Percentiles rank a stretch among this genome's conserved stretches.
Conservation (phyloP, 768 basidiomycete species). For the Harrya chromipes region DNA sequence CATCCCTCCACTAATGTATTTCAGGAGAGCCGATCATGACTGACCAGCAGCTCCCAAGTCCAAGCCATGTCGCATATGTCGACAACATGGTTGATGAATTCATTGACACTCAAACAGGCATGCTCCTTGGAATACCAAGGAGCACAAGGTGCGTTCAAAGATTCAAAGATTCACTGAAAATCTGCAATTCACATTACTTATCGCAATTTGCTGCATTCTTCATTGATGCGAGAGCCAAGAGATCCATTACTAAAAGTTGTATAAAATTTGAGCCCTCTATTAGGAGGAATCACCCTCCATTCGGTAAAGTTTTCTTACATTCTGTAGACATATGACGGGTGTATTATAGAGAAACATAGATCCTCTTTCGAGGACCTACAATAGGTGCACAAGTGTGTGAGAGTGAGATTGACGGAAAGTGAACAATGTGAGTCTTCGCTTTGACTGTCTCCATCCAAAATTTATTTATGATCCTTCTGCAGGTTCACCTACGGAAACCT, state of each 20-base stretch:
- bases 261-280: not conserved
- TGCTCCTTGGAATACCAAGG: constrained; percentile 72
- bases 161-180: constrained; percentile 66
- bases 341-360: constrained; percentile 6
- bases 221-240: constrained; percentile 79
- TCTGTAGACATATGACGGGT: constrained; percentile 27
- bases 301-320: not conserved
- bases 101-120: constrained; percentile 75
- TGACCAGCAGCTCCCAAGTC: constrained; percentile 11
- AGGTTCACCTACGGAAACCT: constrained; percentile 83
- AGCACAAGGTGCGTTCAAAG: constrained; percentile 81
- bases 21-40: constrained; percentile 9
- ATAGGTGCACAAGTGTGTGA: constrained; percentile 6
- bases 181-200: constrained; percentile 75
- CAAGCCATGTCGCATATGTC: constrained; percentile 5
- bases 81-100: constrained; percentile 42
- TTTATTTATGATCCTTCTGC: constrained; percentile 72
- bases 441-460: constrained; percentile 13
- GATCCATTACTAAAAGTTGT: constrained; percentile 62
- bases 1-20: constrained; percentile 8
- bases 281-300: no score
- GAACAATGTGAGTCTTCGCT: no score
- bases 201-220: constrained; percentile 79
- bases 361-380: constrained; percentile 5
- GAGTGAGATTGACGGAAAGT: not conserved